Evolutionary conservation across 225 moss, liverwort and hornwort species (phyloP), one percentile per base, ranked within the genome.

Genomic region (Takakia lepidozioides): DNA sequence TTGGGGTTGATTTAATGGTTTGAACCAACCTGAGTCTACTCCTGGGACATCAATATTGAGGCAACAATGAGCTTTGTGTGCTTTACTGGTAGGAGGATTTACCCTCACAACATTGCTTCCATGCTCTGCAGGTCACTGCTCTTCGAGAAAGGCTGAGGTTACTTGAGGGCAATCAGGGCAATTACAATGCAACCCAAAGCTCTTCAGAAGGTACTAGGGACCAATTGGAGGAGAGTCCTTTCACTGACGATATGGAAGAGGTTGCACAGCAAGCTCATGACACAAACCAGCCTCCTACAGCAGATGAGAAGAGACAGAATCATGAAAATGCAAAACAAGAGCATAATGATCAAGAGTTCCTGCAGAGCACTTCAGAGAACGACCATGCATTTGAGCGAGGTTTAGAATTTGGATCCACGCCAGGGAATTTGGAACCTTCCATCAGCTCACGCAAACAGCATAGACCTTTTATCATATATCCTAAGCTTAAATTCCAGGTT

Each of bases 401-500:
- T 42, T 42, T 27, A 2, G 70, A 61, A 38, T 39, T 40, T 54
- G 58, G 57, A 67, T 58, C 43, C 18, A 48, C 44, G 39, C 60
- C 54, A 38, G 66, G 30, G 42, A 71, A 70, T 6, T 16, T 60
- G 47, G 66, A 68, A 18, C 25, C 30, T 46, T 79, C 65, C 21
- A 34, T 56, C 27, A 76, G 69, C 69, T 55, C 83, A 60, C 85
- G 78, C 49, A 93, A 86, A 66, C 68, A 79, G 38, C 83, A 83
- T 41, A 86, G 83, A 37, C 88, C 93, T 65, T 81, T 73, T 41
- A 86, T 93, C 26, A 59, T 83, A 56, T 93, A 93, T 65, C 83
- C 88, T 23, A 86, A 86, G 43, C 88, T 93, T 21, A 81, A 86
- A 48, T 93, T 93, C 35, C 58, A 89, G 86, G 93, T 74, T 32